A percentile compares a stretch with the other conserved stretches of the same genome.
Conservation (phyloP, 495 filamentous ascomycete species). For the Podospora didyma region DNA sequence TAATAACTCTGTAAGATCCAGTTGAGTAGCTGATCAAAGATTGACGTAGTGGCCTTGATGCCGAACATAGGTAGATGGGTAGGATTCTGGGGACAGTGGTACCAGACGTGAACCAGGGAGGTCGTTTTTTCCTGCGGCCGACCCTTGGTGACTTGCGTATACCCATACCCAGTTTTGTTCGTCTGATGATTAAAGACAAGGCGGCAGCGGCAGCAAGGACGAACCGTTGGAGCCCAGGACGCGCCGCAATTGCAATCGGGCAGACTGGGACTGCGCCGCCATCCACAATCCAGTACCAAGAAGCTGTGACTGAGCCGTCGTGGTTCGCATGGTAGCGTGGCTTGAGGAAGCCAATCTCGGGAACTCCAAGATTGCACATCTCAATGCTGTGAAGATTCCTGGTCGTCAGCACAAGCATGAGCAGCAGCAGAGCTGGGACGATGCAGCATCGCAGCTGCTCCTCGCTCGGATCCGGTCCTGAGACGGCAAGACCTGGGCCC, state of each 20-base stretch:
- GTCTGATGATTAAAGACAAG: conserved; percentile 10
- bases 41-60: too few species aligned
- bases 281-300: conserved; percentile 6
- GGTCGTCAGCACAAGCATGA: background rate
- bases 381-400: conserved; percentile 34
- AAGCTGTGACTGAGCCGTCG: conserved; percentile 11
- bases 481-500: conserved; percentile 5
- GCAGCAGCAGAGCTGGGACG: background rate
- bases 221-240: conserved; percentile 3
- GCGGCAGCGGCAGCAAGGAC: background rate
- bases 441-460: conserved; percentile 6
- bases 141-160: background rate
- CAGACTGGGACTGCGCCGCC: conserved; percentile 10
- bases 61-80: too few species aligned
- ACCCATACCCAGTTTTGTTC: conserved; percentile 1
- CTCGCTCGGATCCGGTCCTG: background rate
- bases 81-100: too few species aligned
- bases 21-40: too few species aligned
- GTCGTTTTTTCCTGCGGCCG: too few species aligned
- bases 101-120: too few species aligned
- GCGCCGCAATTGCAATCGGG: conserved; percentile 12
- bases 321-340: conserved; percentile 11
- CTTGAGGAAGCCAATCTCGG: conserved; percentile 25
- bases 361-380: conserved; percentile 42
- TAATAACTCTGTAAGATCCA: too few species aligned